Percentiles rank a stretch among this genome's conserved stretches.
These are phyloP conservation scores for Cetraspora pellucida DNA, from an alignment of 192 early-diverging fungal species.

Conservation along the genomic window DNA sequence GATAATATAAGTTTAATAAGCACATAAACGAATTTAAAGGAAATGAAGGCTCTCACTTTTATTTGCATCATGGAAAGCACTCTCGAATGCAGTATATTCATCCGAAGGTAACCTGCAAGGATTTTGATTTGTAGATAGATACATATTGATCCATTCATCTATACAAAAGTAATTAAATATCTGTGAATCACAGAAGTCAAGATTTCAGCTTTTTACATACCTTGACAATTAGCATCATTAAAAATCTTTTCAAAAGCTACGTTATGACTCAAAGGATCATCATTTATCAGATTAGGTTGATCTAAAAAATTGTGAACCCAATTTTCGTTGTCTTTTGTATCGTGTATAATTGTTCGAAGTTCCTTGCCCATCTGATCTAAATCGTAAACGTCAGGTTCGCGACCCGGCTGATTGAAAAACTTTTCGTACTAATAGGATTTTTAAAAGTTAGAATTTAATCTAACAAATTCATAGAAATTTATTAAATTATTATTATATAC, in stretches of 20 bases:
- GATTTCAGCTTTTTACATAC: background rate
- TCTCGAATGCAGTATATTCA: constrained; percentile 69
- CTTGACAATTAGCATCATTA: constrained; percentile 17
- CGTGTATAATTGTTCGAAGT: constrained; percentile 57
- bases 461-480: background rate
- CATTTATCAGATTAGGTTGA: constrained; percentile 40
- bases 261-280: constrained; percentile 27
- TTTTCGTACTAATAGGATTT: constrained; percentile 51
- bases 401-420: constrained; percentile 47
- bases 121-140: constrained; percentile 40
- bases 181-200: background rate
- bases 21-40: background rate
- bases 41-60: constrained; percentile 40
- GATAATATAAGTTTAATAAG: background rate
- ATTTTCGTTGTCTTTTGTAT: constrained; percentile 38
- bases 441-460: background rate
- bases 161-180: constrained; percentile 15
- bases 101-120: constrained; percentile 37
- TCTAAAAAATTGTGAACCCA: constrained; percentile 76
- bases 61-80: constrained; percentile 65
- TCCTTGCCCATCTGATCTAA: constrained; percentile 73
- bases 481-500: background rate
- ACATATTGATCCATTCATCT: constrained; percentile 52
- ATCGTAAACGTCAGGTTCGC: constrained; percentile 55
- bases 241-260: constrained; percentile 50